Percentiles rank a stretch among this genome's conserved stretches.
Evolutionary conservation across 2,329 filamentous ascomycete species (phyloP).

Genomic region (Fusarium keratoplasticum): DNA sequence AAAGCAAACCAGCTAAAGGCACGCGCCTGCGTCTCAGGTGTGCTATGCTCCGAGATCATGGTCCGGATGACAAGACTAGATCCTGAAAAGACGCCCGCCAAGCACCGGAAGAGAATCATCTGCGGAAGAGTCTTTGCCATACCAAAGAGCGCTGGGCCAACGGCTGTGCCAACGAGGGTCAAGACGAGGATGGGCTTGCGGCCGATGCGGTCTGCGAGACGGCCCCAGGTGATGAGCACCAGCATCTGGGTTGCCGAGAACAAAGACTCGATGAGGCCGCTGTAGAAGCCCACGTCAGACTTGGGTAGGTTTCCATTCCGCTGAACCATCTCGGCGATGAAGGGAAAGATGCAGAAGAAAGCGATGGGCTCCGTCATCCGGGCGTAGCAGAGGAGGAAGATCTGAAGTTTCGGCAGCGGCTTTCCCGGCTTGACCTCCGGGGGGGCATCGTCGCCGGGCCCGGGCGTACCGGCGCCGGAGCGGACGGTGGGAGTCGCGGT

Average conservation of each 20-base stretch:
- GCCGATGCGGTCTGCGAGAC: constrained; percentile 70
- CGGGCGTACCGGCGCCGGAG: constrained; percentile 12
- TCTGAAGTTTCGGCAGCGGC: constrained; percentile 65
- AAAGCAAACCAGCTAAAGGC: constrained; percentile 85
- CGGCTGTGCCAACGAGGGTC: constrained; percentile 72
- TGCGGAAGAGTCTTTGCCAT: constrained; percentile 74
- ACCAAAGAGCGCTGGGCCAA: constrained; percentile 75
- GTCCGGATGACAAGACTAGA: constrained; percentile 80
- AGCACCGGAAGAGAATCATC: constrained; percentile 78
- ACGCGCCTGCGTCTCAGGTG: constrained; percentile 74
- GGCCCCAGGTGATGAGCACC: constrained; percentile 82
- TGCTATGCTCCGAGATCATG: constrained; percentile 81
- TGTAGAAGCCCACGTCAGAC: constrained; percentile 83
- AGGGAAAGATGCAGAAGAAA: constrained; percentile 88
- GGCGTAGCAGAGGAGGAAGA: constrained; percentile 78
- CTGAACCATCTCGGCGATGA: constrained; percentile 81
- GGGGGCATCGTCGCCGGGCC: constrained; percentile 7
- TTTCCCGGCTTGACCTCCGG: constrained; percentile 14
- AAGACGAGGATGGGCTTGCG: constrained; percentile 78
- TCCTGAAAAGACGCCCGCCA: constrained; percentile 80
- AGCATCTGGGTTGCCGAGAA: constrained; percentile 81
- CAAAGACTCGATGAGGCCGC: constrained; percentile 78
- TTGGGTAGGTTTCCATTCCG: constrained; percentile 70
- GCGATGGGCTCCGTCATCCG: constrained; percentile 80
- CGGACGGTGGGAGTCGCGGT: constrained; percentile 26